Percentiles rank a stretch among this genome's conserved stretches.
Evolutionary conservation across 352 stramenopile genomes (phyloP).

Genomic region (Vaucheria bursata): DNA sequence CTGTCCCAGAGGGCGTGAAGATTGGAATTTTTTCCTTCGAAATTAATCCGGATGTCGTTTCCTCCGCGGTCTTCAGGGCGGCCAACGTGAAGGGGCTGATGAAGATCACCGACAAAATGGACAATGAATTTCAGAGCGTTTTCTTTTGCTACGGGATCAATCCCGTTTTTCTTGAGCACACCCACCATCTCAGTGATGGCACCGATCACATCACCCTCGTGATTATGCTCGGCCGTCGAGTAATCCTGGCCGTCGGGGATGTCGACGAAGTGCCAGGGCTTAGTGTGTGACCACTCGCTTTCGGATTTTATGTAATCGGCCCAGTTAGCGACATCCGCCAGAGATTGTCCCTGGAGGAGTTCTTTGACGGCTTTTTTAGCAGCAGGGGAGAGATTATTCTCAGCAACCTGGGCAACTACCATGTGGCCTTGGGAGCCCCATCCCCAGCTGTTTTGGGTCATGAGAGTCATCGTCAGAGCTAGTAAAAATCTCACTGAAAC

Average conservation of each 20-base stretch:
- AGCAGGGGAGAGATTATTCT: background rate
- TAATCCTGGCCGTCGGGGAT: background rate
- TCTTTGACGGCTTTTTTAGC: background rate
- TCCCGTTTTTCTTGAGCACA: background rate
- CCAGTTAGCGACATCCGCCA: background rate
- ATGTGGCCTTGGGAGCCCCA: background rate
- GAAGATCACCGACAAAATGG: background rate
- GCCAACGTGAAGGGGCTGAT: background rate
- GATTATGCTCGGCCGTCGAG: background rate
- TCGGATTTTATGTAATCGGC: background rate
- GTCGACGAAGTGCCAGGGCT: constrained; percentile 1
- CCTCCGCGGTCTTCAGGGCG: background rate
- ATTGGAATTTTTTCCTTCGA: background rate
- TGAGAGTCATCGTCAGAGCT: background rate
- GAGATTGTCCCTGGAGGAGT: background rate
- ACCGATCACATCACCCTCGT: background rate
- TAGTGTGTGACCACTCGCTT: background rate
- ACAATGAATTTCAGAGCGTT: constrained; percentile 1
- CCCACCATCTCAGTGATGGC: background rate
- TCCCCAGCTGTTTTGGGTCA: background rate
- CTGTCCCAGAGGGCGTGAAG: background rate
- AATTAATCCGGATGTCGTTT: background rate
- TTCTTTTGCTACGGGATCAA: background rate
- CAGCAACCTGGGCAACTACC: background rate
- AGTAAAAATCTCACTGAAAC: background rate